Conservation (phyloP, 306 rosid genomes). For the Ceratonia siliqua region DNA sequence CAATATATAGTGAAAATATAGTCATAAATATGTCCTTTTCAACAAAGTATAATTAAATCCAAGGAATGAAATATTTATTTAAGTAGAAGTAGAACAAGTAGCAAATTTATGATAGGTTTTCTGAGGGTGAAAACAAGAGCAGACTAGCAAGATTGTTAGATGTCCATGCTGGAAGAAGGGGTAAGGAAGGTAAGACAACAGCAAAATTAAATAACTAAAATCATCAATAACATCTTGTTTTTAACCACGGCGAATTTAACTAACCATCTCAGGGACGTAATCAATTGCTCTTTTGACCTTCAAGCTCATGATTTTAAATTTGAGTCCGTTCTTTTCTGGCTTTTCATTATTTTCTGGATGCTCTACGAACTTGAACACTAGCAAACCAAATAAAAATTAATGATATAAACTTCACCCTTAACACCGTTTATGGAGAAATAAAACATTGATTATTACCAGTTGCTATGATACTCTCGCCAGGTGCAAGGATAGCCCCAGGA, state of each 20-base stretch:
- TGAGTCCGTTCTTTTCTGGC: constrained; percentile 79
- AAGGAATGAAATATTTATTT: constrained; percentile 3
- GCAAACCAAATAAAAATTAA: constrained; percentile 31
- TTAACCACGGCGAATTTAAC: constrained; percentile 37
- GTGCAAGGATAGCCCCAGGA: constrained; percentile 94
- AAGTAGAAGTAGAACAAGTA: constrained; percentile 15
- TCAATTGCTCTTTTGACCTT: constrained; percentile 92
- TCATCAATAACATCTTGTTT: neutral
- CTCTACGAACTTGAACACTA: constrained; percentile 98
- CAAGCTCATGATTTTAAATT: constrained; percentile 98
- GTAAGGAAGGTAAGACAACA: neutral
- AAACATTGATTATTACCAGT: constrained; percentile 62
- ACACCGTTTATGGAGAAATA: neutral
- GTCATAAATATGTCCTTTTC: neutral
- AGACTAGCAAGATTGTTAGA: neutral
- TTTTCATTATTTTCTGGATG: constrained; percentile 89
- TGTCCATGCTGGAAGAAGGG: neutral
- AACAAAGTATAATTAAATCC: neutral
- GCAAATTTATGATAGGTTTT: neutral
- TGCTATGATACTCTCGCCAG: constrained; percentile 95
- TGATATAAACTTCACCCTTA: neutral
- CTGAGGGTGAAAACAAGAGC: neutral
- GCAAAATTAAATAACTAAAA: neutral
- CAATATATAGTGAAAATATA: neutral
- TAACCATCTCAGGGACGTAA: constrained; percentile 93